Evolutionary conservation across 2,329 filamentous ascomycete genomes (phyloP), one percentile per base, ranked within the genome.

Genomic region (Trichoderma sp.): DNA sequence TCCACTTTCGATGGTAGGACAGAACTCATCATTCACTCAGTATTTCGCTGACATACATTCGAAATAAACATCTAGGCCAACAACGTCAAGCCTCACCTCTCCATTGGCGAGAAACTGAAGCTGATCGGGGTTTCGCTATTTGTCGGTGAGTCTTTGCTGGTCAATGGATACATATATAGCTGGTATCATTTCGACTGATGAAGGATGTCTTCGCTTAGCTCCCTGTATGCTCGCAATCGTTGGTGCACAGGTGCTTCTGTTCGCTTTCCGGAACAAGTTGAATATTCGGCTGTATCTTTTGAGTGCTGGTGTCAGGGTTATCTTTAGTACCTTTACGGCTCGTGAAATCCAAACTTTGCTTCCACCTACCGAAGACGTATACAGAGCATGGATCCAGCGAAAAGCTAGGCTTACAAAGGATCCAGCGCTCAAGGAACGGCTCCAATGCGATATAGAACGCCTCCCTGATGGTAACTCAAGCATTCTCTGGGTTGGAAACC

Each of bases 401-500:
- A 81, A 81, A 65, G 60, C 33, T 60, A 63, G 33, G 38, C 67
- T 31, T 31, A 75, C 60, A 45, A 69, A 73, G 62, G 72, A 77
- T 5, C 59, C 68, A 1, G 75, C 65, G 11, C 38, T 75, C n/a
- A 76, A 76, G n/a, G 64, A 76, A 14, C 75, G 77, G 14, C 72
- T 80, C 3, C 71, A 75, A 18, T 67, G 71, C 38, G 77, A 79
- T 16, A 74, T 80, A 16, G 75, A 80, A 66, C 75, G 72, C 3
- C 78, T 81, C 7, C 33, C 71, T 53, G 75, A 75, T 5, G 71
- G 59, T 11, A 65, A 76, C 65, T 77, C 78, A 7, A 77, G 76
- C 33, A 78, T 82, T 4, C 67, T 81, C 9, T 83, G 81, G 81
- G 66, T 83, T 8, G 81, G 81, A 1, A 76, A 82, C 63, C 79